Conservation (phyloP, 352 stramenopile genomes). For the Lagenidium giganteum region DNA sequence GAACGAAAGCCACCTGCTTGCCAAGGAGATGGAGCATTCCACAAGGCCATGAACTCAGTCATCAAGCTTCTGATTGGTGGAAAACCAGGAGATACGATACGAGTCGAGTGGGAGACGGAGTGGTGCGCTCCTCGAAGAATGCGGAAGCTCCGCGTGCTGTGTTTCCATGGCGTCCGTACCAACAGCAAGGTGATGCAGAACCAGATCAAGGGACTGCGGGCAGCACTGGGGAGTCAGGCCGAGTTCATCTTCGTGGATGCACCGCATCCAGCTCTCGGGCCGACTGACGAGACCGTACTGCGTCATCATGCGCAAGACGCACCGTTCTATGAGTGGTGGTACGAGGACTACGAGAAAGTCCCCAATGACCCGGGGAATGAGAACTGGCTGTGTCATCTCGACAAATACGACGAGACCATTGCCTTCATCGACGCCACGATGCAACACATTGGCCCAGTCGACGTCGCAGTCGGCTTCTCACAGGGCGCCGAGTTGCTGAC, state of each 20-base stretch:
- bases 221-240: slow-evolving; percentile 29
- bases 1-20: too few relatives aligned
- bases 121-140: background rate
- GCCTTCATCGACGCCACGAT: slow-evolving; percentile 44
- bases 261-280: slow-evolving; percentile 29
- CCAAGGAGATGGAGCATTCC: too few relatives aligned
- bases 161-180: slow-evolving; percentile 58
- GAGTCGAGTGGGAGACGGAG: slow-evolving; percentile 1
- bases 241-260: slow-evolving; percentile 62
- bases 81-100: slow-evolving; percentile 4
- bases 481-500: slow-evolving; percentile 51
- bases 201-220: slow-evolving; percentile 37
- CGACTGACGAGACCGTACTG: slow-evolving; percentile 42
- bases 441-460: slow-evolving; percentile 34
- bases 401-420: slow-evolving; percentile 35
- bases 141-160: slow-evolving; percentile 43
- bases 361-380: slow-evolving; percentile 18
- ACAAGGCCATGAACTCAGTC: too few relatives aligned
- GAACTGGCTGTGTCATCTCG: slow-evolving; percentile 43
- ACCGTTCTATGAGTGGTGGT: slow-evolving; percentile 48
- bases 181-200: slow-evolving; percentile 47
- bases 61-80: slow-evolving; percentile 2
- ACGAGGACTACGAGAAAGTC: slow-evolving; percentile 15
- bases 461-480: slow-evolving; percentile 66
- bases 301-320: slow-evolving; percentile 34